Evolutionary conservation across 225 moss, liverwort and hornwort genomes (phyloP), one percentile per base, ranked within the genome.

Genomic region (Pseudoscleropodium purum): DNA sequence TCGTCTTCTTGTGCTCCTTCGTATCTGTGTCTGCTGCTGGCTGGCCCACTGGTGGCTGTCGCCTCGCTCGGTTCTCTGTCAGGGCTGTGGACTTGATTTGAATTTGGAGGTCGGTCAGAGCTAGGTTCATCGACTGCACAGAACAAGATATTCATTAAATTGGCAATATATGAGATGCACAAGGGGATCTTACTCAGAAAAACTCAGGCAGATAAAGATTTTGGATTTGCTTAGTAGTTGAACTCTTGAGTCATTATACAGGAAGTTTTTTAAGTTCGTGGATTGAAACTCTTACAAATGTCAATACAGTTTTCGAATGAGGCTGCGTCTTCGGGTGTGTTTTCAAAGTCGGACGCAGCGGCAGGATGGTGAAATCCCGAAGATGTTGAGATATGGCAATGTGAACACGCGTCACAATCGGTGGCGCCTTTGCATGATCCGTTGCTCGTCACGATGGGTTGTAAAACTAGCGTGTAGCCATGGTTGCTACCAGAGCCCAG

Each of bases 381-480:
- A 49, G 65, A 67, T n/a, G 70, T 60, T 31, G 83, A 76, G 72
- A 87, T 62, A 18, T 86, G 88, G 86, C 83, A 92, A 77, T 90
- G 90, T 47, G 88, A 87, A 27, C 93, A 90, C 31, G 89, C 86
- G 21, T 90, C 91, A 75, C 89, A 90, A 34, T 92, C 93, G 59
- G 86, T 82, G 33, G 81, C 51, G 39, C 64, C 26, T 34, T 79
- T 59, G 78, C 75, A 85, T 45, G 61, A 60, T 25, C 85, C 75
- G 36, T 85, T 85, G 76, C 74, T 89, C 10, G 88, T 84, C n/a
- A 93, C 87, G 13, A 95, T 90, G 68, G 94, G 94, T 73, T 95
- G 92, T 79, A 95, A 88, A 9, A 95, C 92, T 36, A 95, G 73
- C 13, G 93, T 90, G 72, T 93, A 95, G 56, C 91, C 91, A 60